Evolutionary conservation across 2,329 filamentous ascomycete species (phyloP).

Genomic region (Rhynchosporium graminicola): DNA sequence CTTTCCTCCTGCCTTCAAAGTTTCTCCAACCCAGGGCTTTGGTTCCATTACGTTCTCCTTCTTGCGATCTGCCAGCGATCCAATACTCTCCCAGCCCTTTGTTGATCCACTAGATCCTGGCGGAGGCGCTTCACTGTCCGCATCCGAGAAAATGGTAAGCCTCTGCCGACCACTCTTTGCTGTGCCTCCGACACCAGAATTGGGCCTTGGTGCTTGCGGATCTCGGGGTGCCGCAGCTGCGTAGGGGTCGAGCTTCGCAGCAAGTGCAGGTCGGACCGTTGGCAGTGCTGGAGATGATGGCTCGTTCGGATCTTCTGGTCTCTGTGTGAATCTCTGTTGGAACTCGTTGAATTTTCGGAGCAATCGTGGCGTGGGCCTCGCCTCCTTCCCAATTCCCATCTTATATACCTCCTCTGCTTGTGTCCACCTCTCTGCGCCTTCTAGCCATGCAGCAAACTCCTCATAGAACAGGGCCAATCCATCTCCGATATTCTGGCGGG

Average conservation of each 20-base stretch:
- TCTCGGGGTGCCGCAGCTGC: conserved; percentile 56
- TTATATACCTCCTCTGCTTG: conserved; percentile 95
- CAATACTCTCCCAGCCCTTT: conserved; percentile 91
- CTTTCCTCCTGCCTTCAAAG: conserved; percentile 82
- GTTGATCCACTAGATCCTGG: conserved; percentile 55
- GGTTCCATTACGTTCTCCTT: conserved; percentile 91
- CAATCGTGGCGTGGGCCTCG: conserved; percentile 77
- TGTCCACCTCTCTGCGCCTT: conserved; percentile 77
- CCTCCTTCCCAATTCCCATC: conserved; percentile 85
- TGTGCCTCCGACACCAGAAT: conserved; percentile 50
- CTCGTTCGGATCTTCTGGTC: conserved; percentile 60
- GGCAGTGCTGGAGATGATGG: conserved; percentile 88
- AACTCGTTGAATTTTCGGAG: conserved; percentile 92
- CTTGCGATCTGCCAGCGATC: conserved; percentile 80
- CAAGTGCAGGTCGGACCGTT: conserved; percentile 77
- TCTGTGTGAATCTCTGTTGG: conserved; percentile 72
- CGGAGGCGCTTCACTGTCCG: conserved; percentile 58
- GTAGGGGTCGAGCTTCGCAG: conserved; percentile 84
- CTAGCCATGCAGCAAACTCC: conserved; percentile 92
- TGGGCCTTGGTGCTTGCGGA: conserved; percentile 63
- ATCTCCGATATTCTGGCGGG: conserved; percentile 86
- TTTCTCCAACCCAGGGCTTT: conserved; percentile 91
- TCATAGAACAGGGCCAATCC: conserved; percentile 90
- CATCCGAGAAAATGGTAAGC: conserved; percentile 87
- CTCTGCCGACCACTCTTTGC: conserved; percentile 75